Percentiles rank a stretch among this genome's conserved stretches.
phyloP scores from a whole-genome alignment of 2,329 filamentous ascomycete species.

The Pestalotiopsis sp. region DNA sequence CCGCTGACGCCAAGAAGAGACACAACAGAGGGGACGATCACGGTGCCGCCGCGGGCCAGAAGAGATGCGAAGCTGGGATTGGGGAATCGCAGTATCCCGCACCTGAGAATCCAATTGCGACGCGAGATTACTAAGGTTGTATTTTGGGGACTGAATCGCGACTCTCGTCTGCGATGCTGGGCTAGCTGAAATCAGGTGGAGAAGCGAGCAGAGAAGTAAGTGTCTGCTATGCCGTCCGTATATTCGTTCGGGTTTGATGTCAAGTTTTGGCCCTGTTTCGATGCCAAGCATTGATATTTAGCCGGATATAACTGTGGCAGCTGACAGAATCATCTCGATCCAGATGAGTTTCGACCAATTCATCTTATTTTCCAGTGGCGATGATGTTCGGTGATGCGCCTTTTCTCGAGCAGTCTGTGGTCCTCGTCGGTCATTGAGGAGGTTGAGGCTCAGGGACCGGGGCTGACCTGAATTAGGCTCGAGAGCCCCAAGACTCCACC shows the following conservation, averaged over 20 bases:
- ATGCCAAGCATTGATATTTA: neutral
- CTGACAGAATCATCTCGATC: neutral
- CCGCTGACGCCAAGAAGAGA: slow-evolving; percentile 10
- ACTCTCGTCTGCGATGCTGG: neutral
- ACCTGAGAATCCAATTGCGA: neutral
- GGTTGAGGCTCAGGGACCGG: neutral
- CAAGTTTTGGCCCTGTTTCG: neutral
- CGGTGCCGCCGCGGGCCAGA: neutral
- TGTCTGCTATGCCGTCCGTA: neutral
- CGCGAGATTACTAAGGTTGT: neutral
- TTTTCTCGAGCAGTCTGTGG: neutral
- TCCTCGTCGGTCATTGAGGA: neutral
- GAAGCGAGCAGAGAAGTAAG: neutral
- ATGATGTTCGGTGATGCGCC: neutral
- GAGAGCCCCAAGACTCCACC: neutral
- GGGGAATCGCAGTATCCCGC: neutral
- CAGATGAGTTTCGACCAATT: neutral
- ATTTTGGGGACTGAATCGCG: neutral
- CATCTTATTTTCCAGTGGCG: neutral
- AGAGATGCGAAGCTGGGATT: neutral
- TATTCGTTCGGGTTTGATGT: neutral
- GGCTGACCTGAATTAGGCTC: neutral
- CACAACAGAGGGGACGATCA: neutral
- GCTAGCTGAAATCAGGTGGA: neutral
- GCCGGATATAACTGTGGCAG: neutral